These are phyloP conservation scores for Moesziomyces sp. DNA, from an alignment of 1,284 basidiomycete species.

Conservation along the genomic window DNA sequence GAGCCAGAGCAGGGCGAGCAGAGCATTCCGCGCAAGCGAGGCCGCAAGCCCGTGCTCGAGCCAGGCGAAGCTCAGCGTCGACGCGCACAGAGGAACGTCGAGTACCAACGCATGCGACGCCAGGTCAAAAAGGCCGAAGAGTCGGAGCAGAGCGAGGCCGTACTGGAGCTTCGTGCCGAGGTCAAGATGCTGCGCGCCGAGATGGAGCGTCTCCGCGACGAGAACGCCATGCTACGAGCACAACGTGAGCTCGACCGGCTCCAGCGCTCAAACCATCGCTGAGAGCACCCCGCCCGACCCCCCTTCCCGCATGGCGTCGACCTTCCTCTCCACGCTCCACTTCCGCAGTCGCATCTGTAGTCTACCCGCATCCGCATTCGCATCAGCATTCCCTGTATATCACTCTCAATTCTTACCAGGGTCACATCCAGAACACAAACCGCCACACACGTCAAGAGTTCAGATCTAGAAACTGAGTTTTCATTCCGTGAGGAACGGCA, in stretches of 20 bases:
- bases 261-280: constrained; percentile 12
- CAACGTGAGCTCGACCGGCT: constrained; percentile 47
- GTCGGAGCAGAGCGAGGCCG: constrained; percentile 35
- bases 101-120: constrained; percentile 46
- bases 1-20: constrained; percentile 9
- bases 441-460: neutral
- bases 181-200: constrained; percentile 54
- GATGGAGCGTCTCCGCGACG: constrained; percentile 53
- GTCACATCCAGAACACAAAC: no score
- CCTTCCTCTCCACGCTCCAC: no score
- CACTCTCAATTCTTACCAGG: no score
- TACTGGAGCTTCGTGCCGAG: constrained; percentile 54
- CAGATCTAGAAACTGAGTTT: constrained; percentile 47
- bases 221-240: constrained; percentile 56
- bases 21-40: constrained; percentile 26
- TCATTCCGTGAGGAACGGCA: constrained; percentile 27
- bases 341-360: no score
- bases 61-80: constrained; percentile 33
- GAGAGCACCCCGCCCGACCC: neutral
- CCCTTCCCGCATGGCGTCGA: no score
- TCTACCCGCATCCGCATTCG: no score
- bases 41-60: constrained; percentile 32
- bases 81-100: constrained; percentile 39
- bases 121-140: constrained; percentile 41
- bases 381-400: no score